phyloP scores from a whole-genome alignment of 2,329 filamentous ascomycete genomes.

The Colletotrichum lupini region DNA sequence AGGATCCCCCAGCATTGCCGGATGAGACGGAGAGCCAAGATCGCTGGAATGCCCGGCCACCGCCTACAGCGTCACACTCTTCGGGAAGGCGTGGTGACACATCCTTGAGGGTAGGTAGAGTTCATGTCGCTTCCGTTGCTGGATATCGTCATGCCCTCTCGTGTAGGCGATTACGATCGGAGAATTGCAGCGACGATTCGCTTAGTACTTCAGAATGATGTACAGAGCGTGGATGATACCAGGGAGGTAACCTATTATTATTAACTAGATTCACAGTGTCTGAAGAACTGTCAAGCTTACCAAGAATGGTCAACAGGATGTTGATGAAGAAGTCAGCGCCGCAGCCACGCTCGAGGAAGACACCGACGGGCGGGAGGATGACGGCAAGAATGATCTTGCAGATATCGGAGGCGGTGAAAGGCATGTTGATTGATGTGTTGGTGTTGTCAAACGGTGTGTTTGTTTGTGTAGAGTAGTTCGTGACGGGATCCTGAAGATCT shows the following conservation, averaged over 20 bases:
- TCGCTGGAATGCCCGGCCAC: slow-evolving; percentile 21
- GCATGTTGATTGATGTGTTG: slow-evolving; percentile 55
- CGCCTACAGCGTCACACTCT: not conserved
- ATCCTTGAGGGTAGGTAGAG: not conserved
- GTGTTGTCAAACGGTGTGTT: not conserved
- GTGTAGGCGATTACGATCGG: not conserved
- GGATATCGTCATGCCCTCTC: slow-evolving; percentile 1
- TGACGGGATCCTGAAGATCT: slow-evolving; percentile 12
- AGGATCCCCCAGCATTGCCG: slow-evolving; percentile 8
- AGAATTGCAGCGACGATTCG: not conserved
- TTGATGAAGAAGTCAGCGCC: slow-evolving; percentile 90
- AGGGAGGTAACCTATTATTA: slow-evolving; percentile 68
- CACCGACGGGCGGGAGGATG: slow-evolving; percentile 88
- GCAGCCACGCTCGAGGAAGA: slow-evolving; percentile 94
- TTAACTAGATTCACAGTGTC: not conserved
- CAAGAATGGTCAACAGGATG: slow-evolving; percentile 84
- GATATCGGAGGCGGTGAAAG: slow-evolving; percentile 68
- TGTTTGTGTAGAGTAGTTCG: slow-evolving; percentile 18
- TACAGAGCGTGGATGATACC: slow-evolving; percentile 95
- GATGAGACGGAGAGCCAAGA: slow-evolving; percentile 25
- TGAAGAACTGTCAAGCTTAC: slow-evolving; percentile 47
- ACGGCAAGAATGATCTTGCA: slow-evolving; percentile 85
- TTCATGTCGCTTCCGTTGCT: slow-evolving; percentile 8
- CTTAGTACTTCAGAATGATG: slow-evolving; percentile 90
- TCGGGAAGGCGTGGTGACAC: not conserved